Conservation (phyloP, 352 stramenopile species). For the Phytopythium litorale region DNA sequence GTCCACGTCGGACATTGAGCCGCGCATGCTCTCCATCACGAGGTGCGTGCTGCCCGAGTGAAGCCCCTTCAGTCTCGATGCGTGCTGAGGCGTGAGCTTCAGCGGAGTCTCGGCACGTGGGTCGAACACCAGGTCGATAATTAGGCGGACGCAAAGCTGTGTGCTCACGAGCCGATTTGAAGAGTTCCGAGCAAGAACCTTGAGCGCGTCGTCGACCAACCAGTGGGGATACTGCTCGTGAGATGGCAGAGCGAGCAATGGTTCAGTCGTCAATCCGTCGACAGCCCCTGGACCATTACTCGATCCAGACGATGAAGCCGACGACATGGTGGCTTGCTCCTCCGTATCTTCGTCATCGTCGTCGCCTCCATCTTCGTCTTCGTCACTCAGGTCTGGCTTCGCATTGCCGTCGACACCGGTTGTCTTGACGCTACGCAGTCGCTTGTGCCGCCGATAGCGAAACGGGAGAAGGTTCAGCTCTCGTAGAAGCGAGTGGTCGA, state of each 20-base stretch:
- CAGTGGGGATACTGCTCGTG: slow-evolving; percentile 38
- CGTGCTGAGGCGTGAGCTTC: slow-evolving; percentile 18
- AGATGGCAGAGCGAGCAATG: background rate
- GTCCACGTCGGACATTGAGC: slow-evolving; percentile 71
- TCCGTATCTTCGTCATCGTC: slow-evolving; percentile 13
- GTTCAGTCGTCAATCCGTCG: background rate
- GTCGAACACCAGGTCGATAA: slow-evolving; percentile 59
- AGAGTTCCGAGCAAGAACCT: slow-evolving; percentile 39
- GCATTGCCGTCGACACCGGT: background rate
- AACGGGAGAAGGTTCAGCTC: slow-evolving; percentile 61
- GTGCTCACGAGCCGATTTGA: slow-evolving; percentile 51
- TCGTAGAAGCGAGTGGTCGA: slow-evolving; percentile 59
- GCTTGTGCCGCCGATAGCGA: slow-evolving; percentile 29
- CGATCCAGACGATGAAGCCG: slow-evolving; percentile 14
- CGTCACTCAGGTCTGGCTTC: slow-evolving; percentile 2
- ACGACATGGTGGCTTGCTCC: slow-evolving; percentile 12
- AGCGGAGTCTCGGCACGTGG: slow-evolving; percentile 13
- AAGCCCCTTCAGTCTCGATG: slow-evolving; percentile 37
- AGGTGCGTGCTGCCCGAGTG: slow-evolving; percentile 65
- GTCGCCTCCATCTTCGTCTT: slow-evolving; percentile 9
- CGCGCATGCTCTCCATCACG: slow-evolving; percentile 84
- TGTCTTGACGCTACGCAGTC: background rate
- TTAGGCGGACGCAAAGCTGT: slow-evolving; percentile 43
- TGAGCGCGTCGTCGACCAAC: slow-evolving; percentile 46
- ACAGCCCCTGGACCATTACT: background rate